Evolutionary conservation across 805 yeast species (phyloP).

Genomic region (Cyberlindnera japonica): DNA sequence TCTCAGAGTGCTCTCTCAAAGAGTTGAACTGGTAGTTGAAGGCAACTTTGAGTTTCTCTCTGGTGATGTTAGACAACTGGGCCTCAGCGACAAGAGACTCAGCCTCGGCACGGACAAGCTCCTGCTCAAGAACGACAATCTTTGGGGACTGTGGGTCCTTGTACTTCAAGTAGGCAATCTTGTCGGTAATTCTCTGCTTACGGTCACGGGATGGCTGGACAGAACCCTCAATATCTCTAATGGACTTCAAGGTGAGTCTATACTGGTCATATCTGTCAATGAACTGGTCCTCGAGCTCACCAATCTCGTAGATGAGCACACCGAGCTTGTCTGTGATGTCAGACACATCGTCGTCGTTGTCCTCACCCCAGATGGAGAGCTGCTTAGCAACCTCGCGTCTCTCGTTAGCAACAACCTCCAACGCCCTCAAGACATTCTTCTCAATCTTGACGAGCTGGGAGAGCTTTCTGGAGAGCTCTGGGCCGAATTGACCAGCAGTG

Average conservation of each 20-base stretch:
- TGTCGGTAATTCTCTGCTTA: constrained; percentile 79
- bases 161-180: constrained; percentile 78
- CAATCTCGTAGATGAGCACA: constrained; percentile 75
- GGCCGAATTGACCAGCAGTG: constrained; percentile 77
- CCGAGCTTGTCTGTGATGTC: constrained; percentile 87
- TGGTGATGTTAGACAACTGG: constrained; percentile 81
- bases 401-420: constrained; percentile 74
- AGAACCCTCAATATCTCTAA: constrained; percentile 81
- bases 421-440: constrained; percentile 74
- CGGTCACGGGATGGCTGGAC: constrained; percentile 88
- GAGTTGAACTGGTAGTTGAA: constrained; percentile 84
- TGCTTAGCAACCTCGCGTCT: constrained; percentile 81
- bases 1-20: constrained; percentile 80
- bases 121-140: constrained; percentile 79
- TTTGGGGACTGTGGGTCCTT: constrained; percentile 82
- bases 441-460: constrained; percentile 76
- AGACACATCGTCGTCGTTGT: constrained; percentile 78
- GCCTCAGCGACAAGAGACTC: constrained; percentile 91
- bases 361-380: constrained; percentile 83
- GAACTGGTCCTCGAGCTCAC: constrained; percentile 84
- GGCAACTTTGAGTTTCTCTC: constrained; percentile 83
- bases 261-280: constrained; percentile 84
- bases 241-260: constrained; percentile 75
- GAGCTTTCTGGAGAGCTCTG: constrained; percentile 72
- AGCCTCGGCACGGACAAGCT: constrained; percentile 87